phyloP scores from a whole-genome alignment of 108 stramenopile genomes.

The Nitzschia sp. region DNA sequence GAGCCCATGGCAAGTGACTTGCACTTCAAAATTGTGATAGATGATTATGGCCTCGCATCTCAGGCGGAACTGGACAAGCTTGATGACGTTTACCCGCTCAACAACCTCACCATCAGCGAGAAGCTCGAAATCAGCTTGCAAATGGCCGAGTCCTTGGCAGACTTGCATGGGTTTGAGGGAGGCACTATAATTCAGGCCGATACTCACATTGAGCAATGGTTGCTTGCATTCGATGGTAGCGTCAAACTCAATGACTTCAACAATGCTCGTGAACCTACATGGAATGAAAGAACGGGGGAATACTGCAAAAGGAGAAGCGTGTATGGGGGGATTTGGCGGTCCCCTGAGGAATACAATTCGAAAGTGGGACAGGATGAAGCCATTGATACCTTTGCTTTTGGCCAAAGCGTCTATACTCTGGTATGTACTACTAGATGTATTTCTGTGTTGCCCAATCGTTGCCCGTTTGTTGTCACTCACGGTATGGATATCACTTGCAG shows the following conservation, averaged over 20 bases:
- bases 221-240: slow-evolving; percentile 51
- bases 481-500: too few species aligned
- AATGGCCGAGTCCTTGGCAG: slow-evolving; percentile 74
- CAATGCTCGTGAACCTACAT: slow-evolving; percentile 65
- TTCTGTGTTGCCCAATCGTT: too few species aligned
- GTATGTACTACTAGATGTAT: slow-evolving; percentile 17
- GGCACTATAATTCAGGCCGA: slow-evolving; percentile 71
- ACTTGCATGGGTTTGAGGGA: slow-evolving; percentile 63
- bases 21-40: slow-evolving; percentile 44
- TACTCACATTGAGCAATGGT: slow-evolving; percentile 76
- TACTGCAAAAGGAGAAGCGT: slow-evolving; percentile 72
- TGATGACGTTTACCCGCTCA: slow-evolving; percentile 44
- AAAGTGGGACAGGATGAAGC: not conserved
- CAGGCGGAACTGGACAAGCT: slow-evolving; percentile 32
- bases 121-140: slow-evolving; percentile 56
- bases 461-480: too few species aligned
- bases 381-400: slow-evolving; percentile 7
- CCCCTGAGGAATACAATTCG: not conserved
- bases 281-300: slow-evolving; percentile 42
- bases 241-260: slow-evolving; percentile 83
- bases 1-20: slow-evolving; percentile 56
- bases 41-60: not conserved
- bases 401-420: slow-evolving; percentile 64
- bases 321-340: slow-evolving; percentile 1
- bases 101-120: slow-evolving; percentile 54